Conservation (phyloP, 768 basidiomycete genomes). For the Russula griseocarnosa region DNA sequence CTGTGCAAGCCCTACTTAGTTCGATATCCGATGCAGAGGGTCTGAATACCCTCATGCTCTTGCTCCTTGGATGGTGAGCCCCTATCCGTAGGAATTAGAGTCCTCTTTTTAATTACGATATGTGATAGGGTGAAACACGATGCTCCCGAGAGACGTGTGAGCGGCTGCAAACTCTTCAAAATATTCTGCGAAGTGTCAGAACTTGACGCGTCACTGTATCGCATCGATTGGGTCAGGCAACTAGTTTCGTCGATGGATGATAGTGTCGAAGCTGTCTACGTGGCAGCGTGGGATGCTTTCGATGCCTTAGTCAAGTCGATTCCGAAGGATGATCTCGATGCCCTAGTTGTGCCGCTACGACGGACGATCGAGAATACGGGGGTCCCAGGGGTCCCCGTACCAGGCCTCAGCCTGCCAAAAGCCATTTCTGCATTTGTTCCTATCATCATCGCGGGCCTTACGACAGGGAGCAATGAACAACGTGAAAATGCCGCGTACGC, state of each 20-base stretch:
- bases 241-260: conserved; percentile 83
- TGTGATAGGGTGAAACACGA: conserved; percentile 72
- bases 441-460: conserved; percentile 87
- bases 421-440: conserved; percentile 82
- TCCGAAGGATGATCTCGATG: conserved; percentile 90
- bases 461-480: conserved; percentile 91
- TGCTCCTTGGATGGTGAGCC: conserved; percentile 81
- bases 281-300: conserved; percentile 76
- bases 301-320: conserved; percentile 86
- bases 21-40: conserved; percentile 87
- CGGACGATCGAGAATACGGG: conserved; percentile 84
- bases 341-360: conserved; percentile 83
- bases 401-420: conserved; percentile 83
- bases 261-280: conserved; percentile 64
- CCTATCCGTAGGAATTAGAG: neutral
- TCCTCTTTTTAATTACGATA: neutral
- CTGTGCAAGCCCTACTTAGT: conserved; percentile 65
- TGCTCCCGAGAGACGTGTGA: conserved; percentile 64
- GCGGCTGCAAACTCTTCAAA: conserved; percentile 72
- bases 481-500: conserved; percentile 94
- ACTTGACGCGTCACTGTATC: conserved; percentile 79
- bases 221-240: conserved; percentile 92
- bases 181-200: conserved; percentile 81
- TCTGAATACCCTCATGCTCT: conserved; percentile 82
- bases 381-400: conserved; percentile 67